Evolutionary conservation across 805 yeast genomes (phyloP), one percentile per base, ranked within the genome.

Genomic region (Schwanniomyces pseudopolymorphus): DNA sequence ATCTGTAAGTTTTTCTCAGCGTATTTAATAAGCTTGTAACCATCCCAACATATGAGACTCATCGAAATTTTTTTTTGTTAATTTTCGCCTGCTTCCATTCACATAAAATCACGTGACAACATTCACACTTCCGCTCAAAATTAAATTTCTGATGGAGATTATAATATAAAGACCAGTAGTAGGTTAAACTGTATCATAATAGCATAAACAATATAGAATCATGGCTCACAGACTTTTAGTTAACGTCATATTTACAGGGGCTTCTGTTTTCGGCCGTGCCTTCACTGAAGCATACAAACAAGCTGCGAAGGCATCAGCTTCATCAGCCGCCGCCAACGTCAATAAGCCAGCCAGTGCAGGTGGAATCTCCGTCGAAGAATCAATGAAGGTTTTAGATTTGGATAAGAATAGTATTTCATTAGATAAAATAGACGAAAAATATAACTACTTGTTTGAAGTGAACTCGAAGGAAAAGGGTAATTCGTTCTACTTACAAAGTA

Each of bases 251-350:
- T 80, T 91, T 60, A 91, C 98, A 8, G 98, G 98, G 47, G 95
- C 97, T 4, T 85, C 89, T 56, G 98, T 92, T 25, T 90, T 94
- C 62, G 97, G 98, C 47, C 81, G 88, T 57, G 99, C 99, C 0
- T 94, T 94, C 65, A 78, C 89, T n/a, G 96, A 90, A 65, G 98
- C 99, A 0, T 94, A 92, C 76, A 87, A 85, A 60, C 98, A 94
- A 70, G 96, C 96, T 1, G 97, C 98, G 14, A 88, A 92, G 43
- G 91, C 91, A 45, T 83, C 96, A n/a, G 89, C 92, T 2, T 79
- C 88, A 24, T 81, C 81, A 55, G 74, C 86, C 17, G 74, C 61
- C 66, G 78, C 79, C 4, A 57, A 60, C 36, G 67, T 70, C 31
- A 57, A 64, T 39, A 70, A 69, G 56, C 77, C 79, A 44, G 72